Conservation (phyloP, 129 eudicot species). For the Logfia minima region DNA sequence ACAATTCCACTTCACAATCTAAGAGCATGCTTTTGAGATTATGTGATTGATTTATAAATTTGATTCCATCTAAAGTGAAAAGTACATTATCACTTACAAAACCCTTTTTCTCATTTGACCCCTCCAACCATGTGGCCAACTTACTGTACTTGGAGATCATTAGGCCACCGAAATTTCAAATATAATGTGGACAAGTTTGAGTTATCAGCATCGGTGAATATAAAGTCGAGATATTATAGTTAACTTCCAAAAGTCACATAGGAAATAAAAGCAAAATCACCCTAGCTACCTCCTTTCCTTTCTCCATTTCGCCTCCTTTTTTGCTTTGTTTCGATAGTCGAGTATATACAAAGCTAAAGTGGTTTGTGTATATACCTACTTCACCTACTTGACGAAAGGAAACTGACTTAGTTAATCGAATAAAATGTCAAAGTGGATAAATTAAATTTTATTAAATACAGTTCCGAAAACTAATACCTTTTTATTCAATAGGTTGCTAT, state of each 20-base stretch:
- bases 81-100: constrained; percentile 12
- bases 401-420: too few species aligned
- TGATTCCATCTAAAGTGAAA: constrained; percentile 19
- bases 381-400: too few species aligned
- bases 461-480: too few species aligned
- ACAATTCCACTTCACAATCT: constrained; percentile 14
- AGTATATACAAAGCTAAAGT: too few species aligned
- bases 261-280: neutral
- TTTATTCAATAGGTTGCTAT: too few species aligned
- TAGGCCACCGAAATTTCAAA: neutral
- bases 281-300: neutral
- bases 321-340: neutral
- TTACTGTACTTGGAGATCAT: constrained; percentile 1
- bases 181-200: constrained; percentile 3
- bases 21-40: constrained; percentile 15
- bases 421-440: too few species aligned
- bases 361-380: too few species aligned
- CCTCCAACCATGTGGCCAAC: constrained; percentile 14
- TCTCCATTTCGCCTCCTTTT: neutral
- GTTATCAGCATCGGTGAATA: neutral
- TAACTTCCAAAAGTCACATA: neutral
- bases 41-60: neutral
- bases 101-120: constrained; percentile 1
- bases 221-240: neutral
- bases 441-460: too few species aligned